phyloP scores from a whole-genome alignment of 371 early-diverging fungal species.

The Basidiobolus meristosporus region DNA sequence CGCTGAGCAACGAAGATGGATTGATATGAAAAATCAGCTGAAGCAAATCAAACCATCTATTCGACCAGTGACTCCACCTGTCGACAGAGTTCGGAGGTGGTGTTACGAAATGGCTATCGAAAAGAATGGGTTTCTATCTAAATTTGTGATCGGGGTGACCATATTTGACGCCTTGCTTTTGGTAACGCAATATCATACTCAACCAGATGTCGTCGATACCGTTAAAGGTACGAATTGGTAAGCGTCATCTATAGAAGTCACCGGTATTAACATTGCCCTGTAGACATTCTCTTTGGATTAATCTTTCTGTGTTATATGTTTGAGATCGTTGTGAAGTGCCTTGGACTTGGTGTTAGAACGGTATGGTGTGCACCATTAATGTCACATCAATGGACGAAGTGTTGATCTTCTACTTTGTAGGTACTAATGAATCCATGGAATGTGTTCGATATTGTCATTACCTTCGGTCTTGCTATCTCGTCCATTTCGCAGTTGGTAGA shows the following conservation, averaged over 20 bases:
- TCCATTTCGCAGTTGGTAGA: constrained; percentile 15
- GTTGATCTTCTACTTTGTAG: no score
- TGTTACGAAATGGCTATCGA: constrained; percentile 25
- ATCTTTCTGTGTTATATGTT: constrained; percentile 11
- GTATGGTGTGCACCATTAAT: no score
- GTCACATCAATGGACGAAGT: no score
- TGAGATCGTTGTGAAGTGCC: constrained; percentile 24
- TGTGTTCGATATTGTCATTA: constrained; percentile 26
- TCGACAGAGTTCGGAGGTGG: constrained; percentile 11
- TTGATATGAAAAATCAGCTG: constrained; percentile 41
- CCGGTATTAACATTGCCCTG: no score
- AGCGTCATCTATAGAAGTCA: no score
- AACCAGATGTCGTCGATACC: neutral
- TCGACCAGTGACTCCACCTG: constrained; percentile 16
- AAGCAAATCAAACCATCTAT: constrained; percentile 35
- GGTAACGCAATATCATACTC: constrained; percentile 21
- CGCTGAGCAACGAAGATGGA: constrained; percentile 44
- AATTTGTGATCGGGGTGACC: constrained; percentile 22
- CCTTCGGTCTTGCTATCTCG: constrained; percentile 23
- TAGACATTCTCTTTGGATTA: neutral
- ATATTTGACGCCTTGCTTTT: constrained; percentile 26
- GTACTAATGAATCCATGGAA: constrained; percentile 40
- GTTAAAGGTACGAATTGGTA: no score
- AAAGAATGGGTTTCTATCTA: constrained; percentile 18
- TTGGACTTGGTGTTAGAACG: constrained; percentile 32